A percentile compares a stretch with the other conserved stretches of the same genome.
Evolutionary conservation across 768 basidiomycete genomes (phyloP).

Genomic region (Trametes meyenii): DNA sequence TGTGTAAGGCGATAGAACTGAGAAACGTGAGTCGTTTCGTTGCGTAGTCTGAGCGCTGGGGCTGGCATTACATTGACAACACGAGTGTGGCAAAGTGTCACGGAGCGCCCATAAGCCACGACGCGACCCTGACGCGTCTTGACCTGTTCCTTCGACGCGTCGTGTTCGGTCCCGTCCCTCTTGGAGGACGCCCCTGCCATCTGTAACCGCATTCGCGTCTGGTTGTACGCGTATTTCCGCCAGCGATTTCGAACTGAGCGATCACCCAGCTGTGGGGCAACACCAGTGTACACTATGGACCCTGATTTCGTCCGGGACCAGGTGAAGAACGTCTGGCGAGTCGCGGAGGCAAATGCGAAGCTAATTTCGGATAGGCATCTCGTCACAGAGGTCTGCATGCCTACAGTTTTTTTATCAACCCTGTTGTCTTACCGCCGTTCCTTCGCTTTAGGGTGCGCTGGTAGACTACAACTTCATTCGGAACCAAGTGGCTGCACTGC

Average conservation of each 20-base stretch:
- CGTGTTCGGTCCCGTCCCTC: neutral
- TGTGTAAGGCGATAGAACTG: no score
- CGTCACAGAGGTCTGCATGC: slow-evolving; percentile 1
- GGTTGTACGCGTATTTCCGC: neutral
- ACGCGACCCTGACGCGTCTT: slow-evolving; percentile 12
- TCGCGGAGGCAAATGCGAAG: slow-evolving; percentile 6
- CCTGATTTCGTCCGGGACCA: slow-evolving; percentile 13
- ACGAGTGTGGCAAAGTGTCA: no score
- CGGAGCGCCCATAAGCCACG: slow-evolving; percentile 6
- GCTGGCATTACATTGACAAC: neutral
- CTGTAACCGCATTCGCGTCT: neutral
- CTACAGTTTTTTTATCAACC: neutral
- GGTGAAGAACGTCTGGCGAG: slow-evolving; percentile 8
- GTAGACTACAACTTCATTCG: neutral
- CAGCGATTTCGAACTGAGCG: neutral
- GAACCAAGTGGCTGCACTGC: neutral
- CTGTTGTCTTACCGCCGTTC: no score
- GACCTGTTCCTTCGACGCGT: neutral
- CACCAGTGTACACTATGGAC: neutral
- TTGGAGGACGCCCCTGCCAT: neutral
- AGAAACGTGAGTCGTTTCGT: no score
- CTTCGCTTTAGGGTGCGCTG: neutral
- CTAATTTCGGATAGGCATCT: slow-evolving; percentile 2
- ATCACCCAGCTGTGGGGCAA: neutral
- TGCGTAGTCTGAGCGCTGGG: no score